Conservation (phyloP, 2,329 filamentous ascomycete species). For the Periconia macrospinosa region DNA sequence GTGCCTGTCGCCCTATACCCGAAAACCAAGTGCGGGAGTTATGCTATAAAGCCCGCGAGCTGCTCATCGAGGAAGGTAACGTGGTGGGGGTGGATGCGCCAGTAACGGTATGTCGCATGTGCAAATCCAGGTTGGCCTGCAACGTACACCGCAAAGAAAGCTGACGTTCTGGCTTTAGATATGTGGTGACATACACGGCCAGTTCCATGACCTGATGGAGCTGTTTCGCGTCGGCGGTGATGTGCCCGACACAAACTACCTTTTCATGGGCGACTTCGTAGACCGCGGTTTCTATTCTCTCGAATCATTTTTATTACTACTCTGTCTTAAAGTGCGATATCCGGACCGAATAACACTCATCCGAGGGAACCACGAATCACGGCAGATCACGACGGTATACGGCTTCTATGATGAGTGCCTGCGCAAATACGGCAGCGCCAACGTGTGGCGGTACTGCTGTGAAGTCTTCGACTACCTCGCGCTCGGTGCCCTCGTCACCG, state of each 20-base stretch:
- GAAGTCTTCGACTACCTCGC: conserved; percentile 98
- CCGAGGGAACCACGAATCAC: conserved; percentile 83
- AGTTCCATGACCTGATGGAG: conserved; percentile 97
- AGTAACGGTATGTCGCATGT: conserved; percentile 69
- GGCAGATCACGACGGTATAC: conserved; percentile 77
- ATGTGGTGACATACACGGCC: conserved; percentile 75
- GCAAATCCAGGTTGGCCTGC: no score
- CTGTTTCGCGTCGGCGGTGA: conserved; percentile 91
- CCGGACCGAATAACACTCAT: conserved; percentile 97
- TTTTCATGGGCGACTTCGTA: conserved; percentile 99
- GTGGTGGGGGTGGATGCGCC: conserved; percentile 94
- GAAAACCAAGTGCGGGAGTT: conserved; percentile 94
- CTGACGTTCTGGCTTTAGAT: conserved; percentile 3
- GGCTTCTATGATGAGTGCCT: conserved; percentile 79
- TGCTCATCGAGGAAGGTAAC: conserved; percentile 96
- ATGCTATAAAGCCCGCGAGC: conserved; percentile 94
- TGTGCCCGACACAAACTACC: conserved; percentile 92
- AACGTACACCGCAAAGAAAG: background rate
- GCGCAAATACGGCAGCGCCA: conserved; percentile 63
- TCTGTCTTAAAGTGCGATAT: conserved; percentile 97
- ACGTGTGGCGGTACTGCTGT: conserved; percentile 67
- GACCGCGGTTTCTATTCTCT: conserved; percentile 99
- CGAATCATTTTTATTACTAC: conserved; percentile 94
- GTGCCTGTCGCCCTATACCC: conserved; percentile 93
- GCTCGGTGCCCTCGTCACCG: conserved; percentile 86